A percentile compares a stretch with the other conserved stretches of the same genome.
phyloP scores from a whole-genome alignment of 2,329 filamentous ascomycete species.

The Dothistroma pini region DNA sequence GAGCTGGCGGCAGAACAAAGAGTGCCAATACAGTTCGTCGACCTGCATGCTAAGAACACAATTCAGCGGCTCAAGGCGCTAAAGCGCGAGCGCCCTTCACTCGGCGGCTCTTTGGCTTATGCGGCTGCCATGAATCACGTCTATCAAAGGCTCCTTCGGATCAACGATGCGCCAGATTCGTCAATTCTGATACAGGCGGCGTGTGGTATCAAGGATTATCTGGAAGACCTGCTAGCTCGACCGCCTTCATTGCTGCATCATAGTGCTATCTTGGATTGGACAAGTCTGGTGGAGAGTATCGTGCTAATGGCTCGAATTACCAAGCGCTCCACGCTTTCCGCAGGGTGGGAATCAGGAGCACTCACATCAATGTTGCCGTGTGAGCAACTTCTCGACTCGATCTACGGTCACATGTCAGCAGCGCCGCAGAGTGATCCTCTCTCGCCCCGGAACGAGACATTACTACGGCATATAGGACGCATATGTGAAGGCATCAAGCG shows the following conservation, averaged over 20 bases:
- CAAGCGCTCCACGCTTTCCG: constrained; percentile 11
- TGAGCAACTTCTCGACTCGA: constrained; percentile 19
- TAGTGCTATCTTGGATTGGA: constrained; percentile 26
- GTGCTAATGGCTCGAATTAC: constrained; percentile 23
- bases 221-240: constrained; percentile 26
- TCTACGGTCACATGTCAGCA: constrained; percentile 21
- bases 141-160: constrained; percentile 21
- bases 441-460: constrained; percentile 18
- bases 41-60: constrained; percentile 19
- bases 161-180: constrained; percentile 17
- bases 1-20: constrained; percentile 6
- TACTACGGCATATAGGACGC: constrained; percentile 16
- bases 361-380: constrained; percentile 27
- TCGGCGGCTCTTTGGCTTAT: constrained; percentile 19
- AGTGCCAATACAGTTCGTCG: constrained; percentile 14
- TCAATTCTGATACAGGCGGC: constrained; percentile 26
- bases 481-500: constrained; percentile 24
- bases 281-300: constrained; percentile 25
- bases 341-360: constrained; percentile 27
- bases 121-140: constrained; percentile 22
- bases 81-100: constrained; percentile 23
- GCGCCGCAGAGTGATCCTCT: constrained; percentile 22
- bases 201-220: constrained; percentile 28
- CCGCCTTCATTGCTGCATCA: constrained; percentile 24
- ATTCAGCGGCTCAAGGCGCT: constrained; percentile 23